phyloP scores from a whole-genome alignment of 148 eudicot genomes.

The Persicaria maculosa region DNA sequence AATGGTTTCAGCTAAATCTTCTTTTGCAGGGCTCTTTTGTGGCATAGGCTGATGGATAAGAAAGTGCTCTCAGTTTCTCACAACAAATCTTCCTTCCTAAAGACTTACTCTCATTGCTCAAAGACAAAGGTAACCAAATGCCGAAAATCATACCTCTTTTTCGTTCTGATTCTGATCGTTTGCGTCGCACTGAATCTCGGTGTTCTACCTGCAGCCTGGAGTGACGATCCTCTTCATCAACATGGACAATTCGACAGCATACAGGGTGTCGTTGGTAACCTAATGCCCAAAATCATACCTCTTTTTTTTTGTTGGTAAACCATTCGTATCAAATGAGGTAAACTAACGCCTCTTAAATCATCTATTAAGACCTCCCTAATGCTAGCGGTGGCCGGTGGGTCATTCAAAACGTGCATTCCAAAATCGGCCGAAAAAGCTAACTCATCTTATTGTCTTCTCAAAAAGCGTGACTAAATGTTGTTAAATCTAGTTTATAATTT shows the following conservation, averaged over 20 bases:
- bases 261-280: slow-evolving; percentile 23
- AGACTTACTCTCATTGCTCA: slow-evolving; percentile 42
- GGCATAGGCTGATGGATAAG: slow-evolving; percentile 51
- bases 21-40: slow-evolving; percentile 37
- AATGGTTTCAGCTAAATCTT: slow-evolving; percentile 22
- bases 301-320: not conserved
- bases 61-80: slow-evolving; percentile 27
- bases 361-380: too few relatives aligned
- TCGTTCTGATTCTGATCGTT: not conserved
- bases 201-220: slow-evolving; percentile 24
- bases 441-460: too few relatives aligned
- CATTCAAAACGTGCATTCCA: too few relatives aligned
- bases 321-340: slow-evolving; percentile 18
- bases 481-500: too few relatives aligned
- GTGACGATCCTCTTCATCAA: slow-evolving; percentile 42
- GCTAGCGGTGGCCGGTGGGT: too few relatives aligned
- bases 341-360: too few relatives aligned
- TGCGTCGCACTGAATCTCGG: not conserved
- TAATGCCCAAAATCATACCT: not conserved
- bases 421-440: too few relatives aligned
- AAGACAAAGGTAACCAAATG: slow-evolving; percentile 25
- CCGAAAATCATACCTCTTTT: not conserved
- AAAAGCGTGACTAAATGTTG: too few relatives aligned
- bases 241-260: slow-evolving; percentile 46
- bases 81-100: slow-evolving; percentile 25